Evolutionary conservation across 257 asterid species (phyloP), one percentile per base, ranked within the genome.

Genomic region (Catharanthus roseus): DNA sequence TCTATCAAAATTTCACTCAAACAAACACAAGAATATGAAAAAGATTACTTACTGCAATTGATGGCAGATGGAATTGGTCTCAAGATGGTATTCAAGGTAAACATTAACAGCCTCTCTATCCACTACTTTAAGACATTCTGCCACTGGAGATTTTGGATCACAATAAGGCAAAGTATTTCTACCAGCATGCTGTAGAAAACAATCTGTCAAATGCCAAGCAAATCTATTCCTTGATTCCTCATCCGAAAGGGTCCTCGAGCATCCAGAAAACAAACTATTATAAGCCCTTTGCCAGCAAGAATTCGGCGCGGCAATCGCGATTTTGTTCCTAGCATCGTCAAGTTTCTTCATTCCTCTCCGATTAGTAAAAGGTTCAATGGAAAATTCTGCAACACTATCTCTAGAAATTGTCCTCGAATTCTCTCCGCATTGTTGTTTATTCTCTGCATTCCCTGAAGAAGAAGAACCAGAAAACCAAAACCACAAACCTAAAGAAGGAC

Each of bases 131-230:
- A 93, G 78, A 44, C 96, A 93, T 4, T 70, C 77, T 65, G 65
- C 76, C 82, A 87, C 84, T 34, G 71, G 9, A 10, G 84, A 74
- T 42, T 81, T 83, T 0, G 81, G 63, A 56, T 82, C 86, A 47
- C 99, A 91, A 4, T 49, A 33, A 31, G 96, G 99, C 34, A 93
- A 81, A 56, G 87, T 51, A 0, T 84, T 77, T 6, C 91, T 87
- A 1, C 97, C 96, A 0, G 93, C 81, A 67, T 85, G 95, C 74
- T 77, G 79, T 28, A 85, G 87, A 66, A 93, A 93, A 80, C 99
- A 93, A 55, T 89, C 95, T 55, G 88, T 89, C 3, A 93, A 90
- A 80, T 87, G 82, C 96, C 96, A 91, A 47, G 97, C 90, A 41
- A 93, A 84, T 24, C 96, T 80, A 24, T 88, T 82, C 82, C 85